A percentile compares a stretch with the other conserved stretches of the same genome.
Conservation (phyloP, 305 asterid species). For the Fraxinus floribunda region DNA sequence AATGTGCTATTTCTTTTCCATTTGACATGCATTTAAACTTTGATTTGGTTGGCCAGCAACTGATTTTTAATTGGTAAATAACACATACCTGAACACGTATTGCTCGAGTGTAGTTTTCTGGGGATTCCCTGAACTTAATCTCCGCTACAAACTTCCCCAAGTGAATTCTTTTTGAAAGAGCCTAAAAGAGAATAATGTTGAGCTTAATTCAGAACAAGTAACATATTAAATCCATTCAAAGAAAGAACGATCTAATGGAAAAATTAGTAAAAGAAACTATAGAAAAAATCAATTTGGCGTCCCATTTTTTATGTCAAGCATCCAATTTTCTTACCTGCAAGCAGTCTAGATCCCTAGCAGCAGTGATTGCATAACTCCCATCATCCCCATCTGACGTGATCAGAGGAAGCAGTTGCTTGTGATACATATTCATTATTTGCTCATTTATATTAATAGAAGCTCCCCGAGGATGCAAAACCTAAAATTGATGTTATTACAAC, state of each 20-base stretch:
- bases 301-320: not conserved
- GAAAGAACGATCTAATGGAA: not conserved
- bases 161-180: conserved; percentile 80
- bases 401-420: conserved; percentile 52
- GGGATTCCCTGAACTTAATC: conserved; percentile 66
- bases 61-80: not conserved
- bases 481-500: conserved; percentile 1
- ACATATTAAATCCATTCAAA: not conserved
- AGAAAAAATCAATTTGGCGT: not conserved
- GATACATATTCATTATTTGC: conserved; percentile 53
- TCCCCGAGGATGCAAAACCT: conserved; percentile 71
- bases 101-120: conserved; percentile 57
- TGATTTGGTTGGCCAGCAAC: not conserved
- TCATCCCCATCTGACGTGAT: conserved; percentile 48
- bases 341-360: conserved; percentile 59
- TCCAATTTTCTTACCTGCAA: conserved; percentile 55
- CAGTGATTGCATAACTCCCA: conserved; percentile 48
- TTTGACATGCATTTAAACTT: not conserved
- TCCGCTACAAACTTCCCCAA: conserved; percentile 85
- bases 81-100: conserved; percentile 60
- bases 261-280: not conserved
- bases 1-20: not conserved
- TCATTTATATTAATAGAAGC: conserved; percentile 63
- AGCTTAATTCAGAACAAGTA: not conserved
- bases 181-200: conserved; percentile 30